Base-by-base conservation (phyloP, 2,329 filamentous ascomycete species). In the Clonostachys byssicola region DNA sequence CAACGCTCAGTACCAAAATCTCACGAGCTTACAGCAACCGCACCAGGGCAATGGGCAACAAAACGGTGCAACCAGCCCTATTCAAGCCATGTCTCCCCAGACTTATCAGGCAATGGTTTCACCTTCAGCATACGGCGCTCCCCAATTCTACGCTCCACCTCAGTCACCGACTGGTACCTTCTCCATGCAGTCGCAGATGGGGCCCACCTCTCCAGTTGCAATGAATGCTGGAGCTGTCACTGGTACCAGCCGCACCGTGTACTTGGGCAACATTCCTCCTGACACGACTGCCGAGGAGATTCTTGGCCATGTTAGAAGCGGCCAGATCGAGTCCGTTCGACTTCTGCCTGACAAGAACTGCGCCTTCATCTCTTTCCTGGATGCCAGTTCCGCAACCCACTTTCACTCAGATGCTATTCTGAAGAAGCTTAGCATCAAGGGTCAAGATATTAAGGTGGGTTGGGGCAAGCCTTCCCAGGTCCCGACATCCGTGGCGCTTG, bases 351-450 rank as follows among this genome's bases (percentile, higher is more conserved):
- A 99, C 72, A 99, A 97, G 89, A 99, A 97, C 78, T 99, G 94
- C 64, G 94, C 94, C 49, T 99, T 99, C 77, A 97, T 99, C 65
- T 99, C 94, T 8, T 99, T 99, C 75, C 78, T 99, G 55, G 94
- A 99, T 63, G 91, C 92, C 60, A 96, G 92, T 73, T 96, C 94
- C 33, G 94, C 94, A 48, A 97, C 92, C 18, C 94, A 99, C 67
- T 99, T 99, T 74, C 94, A 99, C 76, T 99, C 94, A 17, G 94
- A 99, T 77, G 94, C 94, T 57, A 99, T 99, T 71, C 81, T 99
- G 80, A 99, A 99, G 79, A 99, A 97, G 79, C 83, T 99, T 64
- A 92, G 92, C 60, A 95, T 99, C 74, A 92, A 95, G 71, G 92
- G 92, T 23, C 94, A 97, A 74, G 94, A 99, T 66, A 96, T 99